Evolutionary conservation across 2,329 filamentous ascomycete genomes (phyloP), one percentile per base, ranked within the genome.

Genomic region (Penicillium sp.): DNA sequence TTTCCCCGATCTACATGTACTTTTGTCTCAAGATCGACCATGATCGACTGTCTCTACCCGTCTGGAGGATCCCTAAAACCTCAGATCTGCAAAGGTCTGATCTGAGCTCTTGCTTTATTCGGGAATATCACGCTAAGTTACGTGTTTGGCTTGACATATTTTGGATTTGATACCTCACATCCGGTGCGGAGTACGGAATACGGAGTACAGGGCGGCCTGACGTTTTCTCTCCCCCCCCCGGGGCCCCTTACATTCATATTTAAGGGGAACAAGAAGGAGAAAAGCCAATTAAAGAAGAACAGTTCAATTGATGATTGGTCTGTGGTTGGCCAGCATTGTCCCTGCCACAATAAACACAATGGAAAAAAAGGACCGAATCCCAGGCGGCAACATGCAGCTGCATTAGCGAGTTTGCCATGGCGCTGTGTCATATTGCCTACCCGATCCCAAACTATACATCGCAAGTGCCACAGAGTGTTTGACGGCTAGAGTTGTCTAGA

Each of bases 151-250:
- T 29, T 19, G 12, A 27, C 25, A 49, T 39, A 10, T 42, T 25
- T 13, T 33, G 33, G 35, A 52, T 31, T 39, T 58, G 64, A 68
- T 58, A 65, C 49, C 60, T 68, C 66, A 67, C 58, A 68, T 66
- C 58, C 8, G 12, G 12, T 33, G 10, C 21, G 49, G 39, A 52
- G 39, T 12, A 35, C 39, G 12, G 19, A 29, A 15, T 36, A 25
- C 21, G 31, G 47, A 49, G 39, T 45, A 36, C 50, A 35, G 29
- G n/a, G 25, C 19, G 19, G 49, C 25, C n/a, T 53, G 51, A 53
- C 51, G 51, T 49, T 39, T 39, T 23, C 13, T 27, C 25, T 31
- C 45, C 12, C 6, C 8, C 8, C n/a, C 45, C 51, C 31, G 13
- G 31, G 31, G 12, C 5, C 47, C 53, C 53, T 42, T 49, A 2